These are phyloP conservation scores for Eucalyptus melliodora DNA, from an alignment of 345 rosid species.

Conservation along the genomic window DNA sequence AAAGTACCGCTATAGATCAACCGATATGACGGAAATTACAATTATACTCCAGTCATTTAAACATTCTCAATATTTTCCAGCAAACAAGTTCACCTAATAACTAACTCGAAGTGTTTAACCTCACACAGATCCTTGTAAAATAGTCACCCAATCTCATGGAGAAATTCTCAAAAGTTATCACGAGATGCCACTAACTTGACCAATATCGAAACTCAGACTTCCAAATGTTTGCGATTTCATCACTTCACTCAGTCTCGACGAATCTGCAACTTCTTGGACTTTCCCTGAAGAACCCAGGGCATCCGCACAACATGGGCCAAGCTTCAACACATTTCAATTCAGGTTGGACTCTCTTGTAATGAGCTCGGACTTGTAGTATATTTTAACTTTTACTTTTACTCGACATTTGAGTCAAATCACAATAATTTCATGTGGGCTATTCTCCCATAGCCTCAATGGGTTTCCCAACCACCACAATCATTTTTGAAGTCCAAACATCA, in stretches of 20 bases:
- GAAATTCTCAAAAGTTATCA: not conserved
- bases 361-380: not conserved
- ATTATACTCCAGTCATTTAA: not conserved
- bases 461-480: not conserved
- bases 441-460: not conserved
- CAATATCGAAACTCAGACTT: not conserved
- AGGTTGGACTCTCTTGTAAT: not conserved
- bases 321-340: not conserved
- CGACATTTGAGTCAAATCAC: not conserved
- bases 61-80: not conserved
- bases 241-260: not conserved
- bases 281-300: not conserved
- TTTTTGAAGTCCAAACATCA: not conserved
- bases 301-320: not conserved
- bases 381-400: too few species aligned
- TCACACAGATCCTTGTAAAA: not conserved
- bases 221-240: not conserved
- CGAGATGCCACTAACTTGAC: not conserved
- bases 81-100: too few species aligned
- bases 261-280: not conserved
- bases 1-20: not conserved
- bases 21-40: fast-evolving
- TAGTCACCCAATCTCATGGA: not conserved
- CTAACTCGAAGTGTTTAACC: too few species aligned
- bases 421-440: not conserved